Evolutionary conservation across 495 filamentous ascomycete species (phyloP).

Genomic region (Penicillium ochrochloron): DNA sequence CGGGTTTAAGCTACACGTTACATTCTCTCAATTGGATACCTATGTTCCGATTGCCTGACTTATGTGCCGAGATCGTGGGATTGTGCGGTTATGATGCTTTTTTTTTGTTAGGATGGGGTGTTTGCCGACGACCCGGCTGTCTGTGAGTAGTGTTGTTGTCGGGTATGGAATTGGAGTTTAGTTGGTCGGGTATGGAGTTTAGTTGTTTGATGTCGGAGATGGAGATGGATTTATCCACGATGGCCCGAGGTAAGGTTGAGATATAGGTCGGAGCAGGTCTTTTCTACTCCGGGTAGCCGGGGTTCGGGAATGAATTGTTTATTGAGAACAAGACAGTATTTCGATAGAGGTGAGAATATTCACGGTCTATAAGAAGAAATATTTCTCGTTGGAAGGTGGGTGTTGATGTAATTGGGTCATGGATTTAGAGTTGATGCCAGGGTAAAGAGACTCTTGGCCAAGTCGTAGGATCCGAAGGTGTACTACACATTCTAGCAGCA

Average conservation of each 20-base stretch:
- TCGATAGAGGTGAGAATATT: neutral
- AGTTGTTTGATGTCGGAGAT: neutral
- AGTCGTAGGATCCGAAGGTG: neutral
- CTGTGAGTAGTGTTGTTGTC: no score
- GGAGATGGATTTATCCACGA: conserved; percentile 2
- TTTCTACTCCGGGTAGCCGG: neutral
- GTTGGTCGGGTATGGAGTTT: neutral
- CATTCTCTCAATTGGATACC: no score
- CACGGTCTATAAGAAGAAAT: neutral
- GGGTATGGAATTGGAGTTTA: no score
- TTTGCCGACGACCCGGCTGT: neutral
- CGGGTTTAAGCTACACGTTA: neutral
- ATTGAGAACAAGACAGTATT: neutral
- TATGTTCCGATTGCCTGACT: neutral
- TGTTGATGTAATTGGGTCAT: neutral
- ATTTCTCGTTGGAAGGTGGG: neutral
- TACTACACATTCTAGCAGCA: neutral
- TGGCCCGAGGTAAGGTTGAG: neutral
- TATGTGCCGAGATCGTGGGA: neutral
- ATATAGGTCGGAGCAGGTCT: neutral
- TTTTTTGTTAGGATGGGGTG: neutral
- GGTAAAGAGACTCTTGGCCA: neutral
- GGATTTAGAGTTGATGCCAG: neutral
- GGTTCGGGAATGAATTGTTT: neutral
- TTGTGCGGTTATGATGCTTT: neutral